phyloP scores from a whole-genome alignment of 345 rosid genomes.

The Citrus cavaleriei region DNA sequence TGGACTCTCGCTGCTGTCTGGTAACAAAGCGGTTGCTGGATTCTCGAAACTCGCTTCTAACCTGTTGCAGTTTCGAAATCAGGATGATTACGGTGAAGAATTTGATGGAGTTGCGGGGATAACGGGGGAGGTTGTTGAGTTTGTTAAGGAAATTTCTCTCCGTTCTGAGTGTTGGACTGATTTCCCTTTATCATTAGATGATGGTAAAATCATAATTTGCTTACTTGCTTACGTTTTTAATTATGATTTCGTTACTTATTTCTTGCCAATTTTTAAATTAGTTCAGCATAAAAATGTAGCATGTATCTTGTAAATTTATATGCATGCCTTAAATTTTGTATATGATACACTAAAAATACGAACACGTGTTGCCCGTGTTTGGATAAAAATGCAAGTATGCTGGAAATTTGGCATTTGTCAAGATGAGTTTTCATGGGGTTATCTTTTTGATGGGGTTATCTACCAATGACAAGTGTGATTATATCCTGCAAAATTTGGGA shows the following conservation, averaged over 20 bases:
- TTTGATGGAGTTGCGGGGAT: slow-evolving; percentile 44
- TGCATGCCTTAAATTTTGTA: background rate
- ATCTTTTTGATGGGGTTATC: background rate
- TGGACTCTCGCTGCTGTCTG: slow-evolving; percentile 42
- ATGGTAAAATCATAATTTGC: slow-evolving; percentile 29
- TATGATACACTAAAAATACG: background rate
- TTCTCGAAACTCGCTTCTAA: slow-evolving; percentile 56
- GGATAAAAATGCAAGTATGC: background rate
- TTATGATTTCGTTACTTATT: background rate
- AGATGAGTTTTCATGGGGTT: background rate
- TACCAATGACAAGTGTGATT: background rate
- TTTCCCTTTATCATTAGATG: slow-evolving; percentile 47
- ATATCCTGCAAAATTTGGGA: background rate
- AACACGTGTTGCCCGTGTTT: background rate
- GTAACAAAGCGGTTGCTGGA: slow-evolving; percentile 34
- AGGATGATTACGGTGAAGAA: slow-evolving; percentile 18
- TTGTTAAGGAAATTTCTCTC: slow-evolving; percentile 46
- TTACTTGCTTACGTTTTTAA: background rate
- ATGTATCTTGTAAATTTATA: background rate
- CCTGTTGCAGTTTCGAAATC: slow-evolving; percentile 36
- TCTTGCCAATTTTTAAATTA: background rate
- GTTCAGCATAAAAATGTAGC: background rate
- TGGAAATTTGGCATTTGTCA: background rate
- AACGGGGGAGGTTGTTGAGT: slow-evolving; percentile 47
- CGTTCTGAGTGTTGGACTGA: slow-evolving; percentile 64